Conservation (phyloP, 352 stramenopile genomes). For the Pseudoperonospora humuli region DNA sequence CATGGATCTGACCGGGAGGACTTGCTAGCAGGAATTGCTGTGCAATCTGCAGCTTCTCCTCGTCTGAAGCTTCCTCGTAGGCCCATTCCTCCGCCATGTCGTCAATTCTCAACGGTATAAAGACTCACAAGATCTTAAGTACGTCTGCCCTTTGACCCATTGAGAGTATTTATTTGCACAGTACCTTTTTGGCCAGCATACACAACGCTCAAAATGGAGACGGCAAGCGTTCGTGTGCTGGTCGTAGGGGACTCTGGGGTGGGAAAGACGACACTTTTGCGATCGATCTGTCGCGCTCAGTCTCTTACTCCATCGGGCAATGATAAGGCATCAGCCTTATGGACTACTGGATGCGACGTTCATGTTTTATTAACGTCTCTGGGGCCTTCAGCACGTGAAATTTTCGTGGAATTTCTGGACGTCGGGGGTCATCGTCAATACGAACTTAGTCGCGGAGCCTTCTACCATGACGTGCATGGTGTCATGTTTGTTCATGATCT, state of each 20-base stretch:
- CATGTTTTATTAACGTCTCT: constrained; percentile 51
- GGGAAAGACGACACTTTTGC: constrained; percentile 73
- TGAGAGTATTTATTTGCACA: neutral
- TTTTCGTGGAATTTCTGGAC: constrained; percentile 81
- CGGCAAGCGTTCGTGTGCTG: constrained; percentile 60
- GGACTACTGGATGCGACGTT: constrained; percentile 79
- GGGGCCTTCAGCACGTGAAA: constrained; percentile 25
- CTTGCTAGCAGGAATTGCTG: constrained; percentile 87
- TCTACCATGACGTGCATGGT: constrained; percentile 78
- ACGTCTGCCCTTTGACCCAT: neutral
- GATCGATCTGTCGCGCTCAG: constrained; percentile 43
- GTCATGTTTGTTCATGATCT: constrained; percentile 80
- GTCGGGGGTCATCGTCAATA: constrained; percentile 77
- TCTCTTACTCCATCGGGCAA: neutral
- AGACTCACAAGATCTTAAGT: neutral
- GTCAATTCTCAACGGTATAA: constrained; percentile 1
- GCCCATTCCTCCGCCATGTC: constrained; percentile 59
- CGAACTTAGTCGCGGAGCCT: constrained; percentile 68
- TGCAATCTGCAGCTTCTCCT: constrained; percentile 87
- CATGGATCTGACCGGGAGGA: constrained; percentile 83
- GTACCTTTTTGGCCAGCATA: no score
- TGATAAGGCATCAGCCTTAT: constrained; percentile 29
- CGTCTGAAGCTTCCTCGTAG: constrained; percentile 67
- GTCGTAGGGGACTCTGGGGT: constrained; percentile 83
- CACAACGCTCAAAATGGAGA: no score